phyloP scores from a whole-genome alignment of 495 filamentous ascomycete species.

The Talaromyces thailandensis region DNA sequence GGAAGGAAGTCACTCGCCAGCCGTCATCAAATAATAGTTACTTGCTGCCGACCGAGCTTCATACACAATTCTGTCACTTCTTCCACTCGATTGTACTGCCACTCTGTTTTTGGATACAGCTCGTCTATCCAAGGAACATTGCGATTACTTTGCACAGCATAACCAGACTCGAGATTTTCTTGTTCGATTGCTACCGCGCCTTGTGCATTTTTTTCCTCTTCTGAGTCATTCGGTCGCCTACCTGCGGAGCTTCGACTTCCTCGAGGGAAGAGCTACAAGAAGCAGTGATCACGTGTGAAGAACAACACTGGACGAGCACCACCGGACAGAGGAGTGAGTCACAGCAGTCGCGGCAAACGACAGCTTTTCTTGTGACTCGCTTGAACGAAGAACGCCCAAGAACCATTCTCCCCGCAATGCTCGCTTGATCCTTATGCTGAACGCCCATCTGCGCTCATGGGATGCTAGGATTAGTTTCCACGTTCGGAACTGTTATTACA shows the following conservation, averaged over 20 bases:
- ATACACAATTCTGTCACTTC: not conserved
- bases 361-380: not conserved
- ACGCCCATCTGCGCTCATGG: not conserved
- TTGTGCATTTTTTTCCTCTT: not conserved
- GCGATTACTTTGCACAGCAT: not conserved
- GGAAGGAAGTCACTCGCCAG: not conserved
- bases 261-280: not conserved
- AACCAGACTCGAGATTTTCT: not conserved
- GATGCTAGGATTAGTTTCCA: not conserved
- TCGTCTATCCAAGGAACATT: not conserved
- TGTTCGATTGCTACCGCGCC: not conserved
- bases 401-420: not conserved
- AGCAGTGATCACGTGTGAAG: not conserved
- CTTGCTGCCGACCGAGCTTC: not conserved
- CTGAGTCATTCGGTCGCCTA: not conserved
- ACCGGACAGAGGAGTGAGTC: not conserved
- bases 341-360: not conserved
- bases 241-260: not conserved
- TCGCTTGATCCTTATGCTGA: conserved; percentile 2
- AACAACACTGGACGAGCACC: not conserved
- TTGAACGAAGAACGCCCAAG: not conserved
- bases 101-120: not conserved
- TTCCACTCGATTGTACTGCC: not conserved
- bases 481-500: not conserved
- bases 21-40: not conserved